Percentiles rank a stretch among this genome's conserved stretches.
These are phyloP conservation scores for Apophysomyces variabilis DNA, from an alignment of 371 early-diverging fungal genomes.

Conservation along the genomic window DNA sequence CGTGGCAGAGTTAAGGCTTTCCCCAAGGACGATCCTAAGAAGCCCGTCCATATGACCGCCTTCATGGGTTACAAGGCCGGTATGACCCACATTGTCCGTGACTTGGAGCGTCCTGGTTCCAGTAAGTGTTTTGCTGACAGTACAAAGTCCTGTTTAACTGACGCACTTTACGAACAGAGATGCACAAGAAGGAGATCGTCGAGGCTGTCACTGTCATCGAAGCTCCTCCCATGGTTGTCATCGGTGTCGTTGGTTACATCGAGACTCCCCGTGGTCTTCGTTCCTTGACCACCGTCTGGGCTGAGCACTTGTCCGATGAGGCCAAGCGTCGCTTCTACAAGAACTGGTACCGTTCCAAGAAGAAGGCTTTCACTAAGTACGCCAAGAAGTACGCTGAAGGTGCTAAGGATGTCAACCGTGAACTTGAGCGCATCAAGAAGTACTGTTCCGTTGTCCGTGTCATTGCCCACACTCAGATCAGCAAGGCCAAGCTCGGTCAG, in stretches of 20 bases:
- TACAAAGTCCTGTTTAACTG: not conserved
- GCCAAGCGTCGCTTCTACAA: constrained; percentile 99
- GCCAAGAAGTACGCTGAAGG: constrained; percentile 95
- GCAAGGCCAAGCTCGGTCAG: constrained; percentile 93
- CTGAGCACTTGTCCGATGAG: constrained; percentile 98
- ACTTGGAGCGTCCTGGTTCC: constrained; percentile 97
- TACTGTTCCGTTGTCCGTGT: constrained; percentile 99
- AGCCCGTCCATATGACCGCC: constrained; percentile 98
- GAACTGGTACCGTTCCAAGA: constrained; percentile 99
- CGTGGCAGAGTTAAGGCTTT: constrained; percentile 98
- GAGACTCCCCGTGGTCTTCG: constrained; percentile 98
- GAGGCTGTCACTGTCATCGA: constrained; percentile 99
- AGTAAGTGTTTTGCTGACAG: constrained; percentile 55
- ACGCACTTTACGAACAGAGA: constrained; percentile 56
- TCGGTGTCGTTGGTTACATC: constrained; percentile 99
- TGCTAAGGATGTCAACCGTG: constrained; percentile 88
- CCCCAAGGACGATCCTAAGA: constrained; percentile 97
- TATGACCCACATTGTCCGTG: constrained; percentile 99
- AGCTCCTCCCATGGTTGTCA: constrained; percentile 97
- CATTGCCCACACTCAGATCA: constrained; percentile 98
- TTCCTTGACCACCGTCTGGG: constrained; percentile 98
- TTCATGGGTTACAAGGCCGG: constrained; percentile 99
- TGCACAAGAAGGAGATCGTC: constrained; percentile 99
- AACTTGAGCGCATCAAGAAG: constrained; percentile 98
- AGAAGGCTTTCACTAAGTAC: constrained; percentile 99